A percentile compares a stretch with the other conserved stretches of the same genome.
Conservation (phyloP, 495 filamentous ascomycete species). For the Aspergillus saccharolyticus region DNA sequence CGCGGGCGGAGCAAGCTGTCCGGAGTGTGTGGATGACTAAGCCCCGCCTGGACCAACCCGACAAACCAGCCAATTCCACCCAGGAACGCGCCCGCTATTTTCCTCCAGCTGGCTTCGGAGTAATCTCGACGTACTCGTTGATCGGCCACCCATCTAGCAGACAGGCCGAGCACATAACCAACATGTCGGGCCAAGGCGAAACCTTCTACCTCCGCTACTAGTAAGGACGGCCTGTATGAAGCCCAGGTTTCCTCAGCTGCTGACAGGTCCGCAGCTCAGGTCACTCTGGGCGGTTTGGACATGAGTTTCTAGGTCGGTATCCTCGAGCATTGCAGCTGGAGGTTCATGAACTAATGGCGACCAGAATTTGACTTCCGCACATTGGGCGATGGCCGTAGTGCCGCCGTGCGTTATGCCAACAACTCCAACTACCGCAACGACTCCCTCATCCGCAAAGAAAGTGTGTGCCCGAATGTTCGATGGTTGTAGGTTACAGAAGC, state of each 20-base stretch:
- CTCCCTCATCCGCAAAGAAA: slow-evolving; percentile 98
- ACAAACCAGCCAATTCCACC: slow-evolving; percentile 20
- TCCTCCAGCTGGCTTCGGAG: slow-evolving; percentile 1
- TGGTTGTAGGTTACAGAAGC: slow-evolving; percentile 9
- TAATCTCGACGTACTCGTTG: neutral
- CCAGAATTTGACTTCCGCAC: slow-evolving; percentile 96
- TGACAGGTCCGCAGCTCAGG: slow-evolving; percentile 70
- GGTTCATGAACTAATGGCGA: slow-evolving; percentile 24
- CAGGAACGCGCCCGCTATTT: slow-evolving; percentile 8
- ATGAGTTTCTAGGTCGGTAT: slow-evolving; percentile 88
- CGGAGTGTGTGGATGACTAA: slow-evolving; percentile 51
- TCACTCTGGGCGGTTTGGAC: slow-evolving; percentile 94
- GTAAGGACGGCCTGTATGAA: slow-evolving; percentile 47
- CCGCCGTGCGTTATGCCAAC: slow-evolving; percentile 94
- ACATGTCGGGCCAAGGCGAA: slow-evolving; percentile 58
- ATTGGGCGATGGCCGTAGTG: slow-evolving; percentile 89
- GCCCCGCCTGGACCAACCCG: slow-evolving; percentile 26
- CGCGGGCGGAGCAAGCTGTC: slow-evolving; percentile 34
- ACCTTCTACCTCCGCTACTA: slow-evolving; percentile 98
- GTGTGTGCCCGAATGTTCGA: slow-evolving; percentile 49
- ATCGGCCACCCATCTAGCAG: neutral
- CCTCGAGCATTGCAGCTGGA: neutral
- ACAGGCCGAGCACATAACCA: neutral
- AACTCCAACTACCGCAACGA: slow-evolving; percentile 99
- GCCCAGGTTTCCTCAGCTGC: slow-evolving; percentile 45